Evolutionary conservation across 768 basidiomycete species (phyloP).

Genomic region (Inosperma sp.): DNA sequence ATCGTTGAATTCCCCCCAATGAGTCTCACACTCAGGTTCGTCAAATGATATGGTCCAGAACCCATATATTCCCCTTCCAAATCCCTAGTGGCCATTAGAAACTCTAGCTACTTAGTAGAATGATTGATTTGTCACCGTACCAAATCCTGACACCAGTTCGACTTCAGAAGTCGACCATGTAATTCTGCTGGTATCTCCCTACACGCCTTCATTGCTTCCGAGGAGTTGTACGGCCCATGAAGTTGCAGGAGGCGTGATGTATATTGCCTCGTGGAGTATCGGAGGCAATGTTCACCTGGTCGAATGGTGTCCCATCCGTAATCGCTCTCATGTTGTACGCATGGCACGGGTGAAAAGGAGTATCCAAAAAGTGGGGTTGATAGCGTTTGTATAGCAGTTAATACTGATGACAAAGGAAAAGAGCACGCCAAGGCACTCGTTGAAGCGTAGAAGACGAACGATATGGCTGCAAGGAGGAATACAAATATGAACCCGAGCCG

Average conservation of each 20-base stretch:
- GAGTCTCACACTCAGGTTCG: slow-evolving; percentile 25
- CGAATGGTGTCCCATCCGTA: slow-evolving; percentile 16
- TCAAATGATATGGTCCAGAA: slow-evolving; percentile 27
- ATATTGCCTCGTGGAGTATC: slow-evolving; percentile 29
- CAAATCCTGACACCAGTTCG: slow-evolving; percentile 28
- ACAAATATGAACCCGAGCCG: slow-evolving; percentile 3
- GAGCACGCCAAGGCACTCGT: background rate
- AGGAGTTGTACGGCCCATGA: slow-evolving; percentile 4
- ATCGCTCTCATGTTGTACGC: slow-evolving; percentile 5
- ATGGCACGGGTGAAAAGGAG: background rate
- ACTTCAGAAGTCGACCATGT: slow-evolving; percentile 19
- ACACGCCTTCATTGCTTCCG: slow-evolving; percentile 22
- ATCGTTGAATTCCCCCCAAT: slow-evolving; percentile 27
- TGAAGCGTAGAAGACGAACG: background rate
- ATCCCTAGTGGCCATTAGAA: slow-evolving; percentile 16
- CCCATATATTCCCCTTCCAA: slow-evolving; percentile 26
- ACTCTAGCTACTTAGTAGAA: background rate
- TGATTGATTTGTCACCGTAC: slow-evolving; percentile 15
- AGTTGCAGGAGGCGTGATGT: slow-evolving; percentile 19
- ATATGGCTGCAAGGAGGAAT: background rate
- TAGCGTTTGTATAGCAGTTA: background rate
- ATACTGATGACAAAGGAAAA: background rate
- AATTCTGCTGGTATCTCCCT: slow-evolving; percentile 23
- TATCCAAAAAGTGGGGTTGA: no score
- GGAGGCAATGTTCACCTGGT: slow-evolving; percentile 22